Evolutionary conservation across 805 yeast genomes (phyloP), one percentile per base, ranked within the genome.

Genomic region (Metschnikowia gelsemii): DNA sequence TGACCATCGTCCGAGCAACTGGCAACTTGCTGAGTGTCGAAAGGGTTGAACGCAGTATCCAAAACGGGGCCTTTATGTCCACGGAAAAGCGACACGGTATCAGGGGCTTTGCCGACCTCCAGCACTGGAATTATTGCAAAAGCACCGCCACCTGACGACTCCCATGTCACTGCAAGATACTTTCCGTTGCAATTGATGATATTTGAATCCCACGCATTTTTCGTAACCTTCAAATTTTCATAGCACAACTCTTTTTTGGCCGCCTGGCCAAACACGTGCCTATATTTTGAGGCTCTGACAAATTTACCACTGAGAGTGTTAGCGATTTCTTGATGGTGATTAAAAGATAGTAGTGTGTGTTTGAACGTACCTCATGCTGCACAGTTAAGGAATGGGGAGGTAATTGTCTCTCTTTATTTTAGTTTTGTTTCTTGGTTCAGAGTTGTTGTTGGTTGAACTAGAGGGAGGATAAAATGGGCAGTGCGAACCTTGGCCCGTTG

Each of bases 201-300:
- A 63, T 91, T 91, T 38, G 96, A 86, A 64, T 93, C 99, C 87
- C 96, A 93, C 1, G 98, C 99, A 58, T 89, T 90, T 58, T 87
- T 82, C 52, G 96, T 86, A 42, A 84, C 78, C 56, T 79, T 82
- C 51, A 86, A 68, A 62, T 85, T 85, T 55, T 85, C 93, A 57
- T 80, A 83, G 61, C 84, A 78, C 43, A 78, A 66, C 57, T 85
- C 91, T 58, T 76, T 81, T 61, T 70, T 81, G 67, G 70, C 55
- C 13, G 93, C 79, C 67, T 90, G 97, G 30, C 98, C 98, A 63
- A 76, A 93, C 17, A 93, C 97, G 61, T 93, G 98, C 61, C 99
- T 87, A 62, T 82, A 93, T 62, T 93, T 93, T 8, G 98, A 91
- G 17, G 96, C 96, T 68, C 98, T 86, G 31, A 93, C 97, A 61